A percentile compares a stretch with the other conserved stretches of the same genome.
These are phyloP conservation scores for Lentithecium fluviatile DNA, from an alignment of 495 filamentous ascomycete species.

Conservation along the genomic window DNA sequence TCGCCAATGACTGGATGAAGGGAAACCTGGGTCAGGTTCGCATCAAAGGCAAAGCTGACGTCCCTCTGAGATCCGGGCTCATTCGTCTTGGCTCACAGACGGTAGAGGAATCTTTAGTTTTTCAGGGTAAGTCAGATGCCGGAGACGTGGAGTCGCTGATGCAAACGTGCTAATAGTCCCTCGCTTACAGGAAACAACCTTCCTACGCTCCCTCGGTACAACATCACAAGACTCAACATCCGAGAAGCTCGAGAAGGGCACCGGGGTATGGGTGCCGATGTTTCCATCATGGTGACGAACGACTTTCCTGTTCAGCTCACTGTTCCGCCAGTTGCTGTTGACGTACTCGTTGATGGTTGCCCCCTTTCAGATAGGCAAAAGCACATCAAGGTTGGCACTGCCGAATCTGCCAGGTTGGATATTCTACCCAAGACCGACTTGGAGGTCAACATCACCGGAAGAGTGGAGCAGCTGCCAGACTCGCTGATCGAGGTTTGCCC, in stretches of 20 bases:
- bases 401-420: constrained; percentile 62
- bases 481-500: constrained; percentile 71
- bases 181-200: constrained; percentile 56
- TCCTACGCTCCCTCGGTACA: constrained; percentile 73
- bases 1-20: constrained; percentile 85
- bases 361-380: constrained; percentile 57
- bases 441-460: constrained; percentile 63
- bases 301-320: constrained; percentile 70
- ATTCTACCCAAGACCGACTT: constrained; percentile 65
- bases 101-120: constrained; percentile 66
- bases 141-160: constrained; percentile 35
- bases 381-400: constrained; percentile 71
- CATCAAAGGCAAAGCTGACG: constrained; percentile 65
- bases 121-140: constrained; percentile 66
- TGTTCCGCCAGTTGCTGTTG: constrained; percentile 77
- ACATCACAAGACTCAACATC: constrained; percentile 73
- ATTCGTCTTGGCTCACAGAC: constrained; percentile 71
- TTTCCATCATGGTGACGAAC: constrained; percentile 65
- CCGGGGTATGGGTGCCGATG: constrained; percentile 70
- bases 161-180: constrained; percentile 26
- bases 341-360: constrained; percentile 80
- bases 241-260: constrained; percentile 57
- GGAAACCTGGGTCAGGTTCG: constrained; percentile 67
- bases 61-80: constrained; percentile 74
- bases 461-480: constrained; percentile 69